Evolutionary conservation across 176 grass and related monocot genomes (phyloP), one percentile per base, ranked within the genome.

Genomic region (Lolium multiflorum): DNA sequence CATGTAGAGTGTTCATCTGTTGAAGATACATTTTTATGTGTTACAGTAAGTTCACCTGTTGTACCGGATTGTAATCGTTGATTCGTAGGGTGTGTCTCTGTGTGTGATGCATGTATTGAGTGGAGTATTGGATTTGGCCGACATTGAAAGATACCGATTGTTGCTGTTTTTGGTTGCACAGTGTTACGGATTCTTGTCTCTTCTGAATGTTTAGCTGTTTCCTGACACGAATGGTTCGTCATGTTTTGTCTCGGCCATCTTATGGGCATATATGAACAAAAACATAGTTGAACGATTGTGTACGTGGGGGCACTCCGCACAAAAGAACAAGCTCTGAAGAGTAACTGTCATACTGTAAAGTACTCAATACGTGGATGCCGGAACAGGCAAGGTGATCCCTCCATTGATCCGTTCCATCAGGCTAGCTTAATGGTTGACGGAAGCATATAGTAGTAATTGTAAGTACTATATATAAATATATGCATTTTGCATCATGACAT

Each of bases 121-220:
- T 79, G 13, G 6, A 79, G 65, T 55, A 71, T 56, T 79, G 50
- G 59, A 43, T 71, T 81, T 50, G 77, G 67, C 52, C 74, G 73
- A 83, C 86, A 90, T 49, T 43, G 60, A 77, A 87, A 84, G 58
- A 78, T 75, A 21, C 43, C n/a, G 38, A 35, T 68, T 84, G 74
- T 61, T 84, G 74, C 1, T 84, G 56, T 63, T 22, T 76, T 38
- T 55, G 20, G 28, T 77, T 64, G 58, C 13, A 47, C 22, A 41
- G 28, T 77, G 60, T 9, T 54, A 25, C 38, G 11, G 31, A 12
- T 67, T 85, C 4, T 66, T 67, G 73, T 87, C 75, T 88, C 68
- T 54, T 84, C 11, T 87, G 50, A 0, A 74, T 79, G 24, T 87
- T 87, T 87, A 83, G 89, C 84, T 83, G 74, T 87, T 79, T 80